Evolutionary conservation across 2,329 filamentous ascomycete species (phyloP).

Genomic region (Knoxdaviesia capensis): DNA sequence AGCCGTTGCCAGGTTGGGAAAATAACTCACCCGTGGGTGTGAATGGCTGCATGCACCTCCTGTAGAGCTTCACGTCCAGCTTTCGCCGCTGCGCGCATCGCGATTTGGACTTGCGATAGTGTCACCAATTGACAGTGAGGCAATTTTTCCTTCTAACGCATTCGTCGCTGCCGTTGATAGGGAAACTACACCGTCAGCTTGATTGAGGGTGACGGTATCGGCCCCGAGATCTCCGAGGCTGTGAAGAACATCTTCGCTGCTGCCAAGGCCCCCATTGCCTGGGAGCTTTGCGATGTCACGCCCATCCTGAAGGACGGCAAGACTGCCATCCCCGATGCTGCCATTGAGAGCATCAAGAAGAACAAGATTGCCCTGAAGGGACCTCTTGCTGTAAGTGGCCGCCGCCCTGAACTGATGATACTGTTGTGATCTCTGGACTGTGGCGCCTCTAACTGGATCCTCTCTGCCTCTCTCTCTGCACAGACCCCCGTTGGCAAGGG

Average conservation of each 20-base stretch:
- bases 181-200: conserved; percentile 91
- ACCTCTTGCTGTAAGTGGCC: conserved; percentile 61
- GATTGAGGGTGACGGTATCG: conserved; percentile 98
- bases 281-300: conserved; percentile 94
- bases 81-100: background rate
- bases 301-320: conserved; percentile 86
- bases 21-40: no score
- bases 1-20: no score
- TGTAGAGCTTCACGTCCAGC: no score
- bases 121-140: background rate
- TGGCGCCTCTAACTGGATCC: no score
- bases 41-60: no score
- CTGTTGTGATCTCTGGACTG: no score
- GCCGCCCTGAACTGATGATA: no score
- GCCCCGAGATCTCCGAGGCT: conserved; percentile 90
- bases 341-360: conserved; percentile 80
- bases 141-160: background rate
- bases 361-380: conserved; percentile 98
- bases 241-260: conserved; percentile 98
- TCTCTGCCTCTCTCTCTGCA: no score
- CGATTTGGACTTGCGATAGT: background rate
- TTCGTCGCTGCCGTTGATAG: conserved; percentile 21
- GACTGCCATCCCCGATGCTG: conserved; percentile 81
- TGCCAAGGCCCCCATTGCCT: conserved; percentile 80
- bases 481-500: conserved; percentile 94